Evolutionary conservation across 176 grass and related monocot species (phyloP).

Genomic region (Zea luxurians): DNA sequence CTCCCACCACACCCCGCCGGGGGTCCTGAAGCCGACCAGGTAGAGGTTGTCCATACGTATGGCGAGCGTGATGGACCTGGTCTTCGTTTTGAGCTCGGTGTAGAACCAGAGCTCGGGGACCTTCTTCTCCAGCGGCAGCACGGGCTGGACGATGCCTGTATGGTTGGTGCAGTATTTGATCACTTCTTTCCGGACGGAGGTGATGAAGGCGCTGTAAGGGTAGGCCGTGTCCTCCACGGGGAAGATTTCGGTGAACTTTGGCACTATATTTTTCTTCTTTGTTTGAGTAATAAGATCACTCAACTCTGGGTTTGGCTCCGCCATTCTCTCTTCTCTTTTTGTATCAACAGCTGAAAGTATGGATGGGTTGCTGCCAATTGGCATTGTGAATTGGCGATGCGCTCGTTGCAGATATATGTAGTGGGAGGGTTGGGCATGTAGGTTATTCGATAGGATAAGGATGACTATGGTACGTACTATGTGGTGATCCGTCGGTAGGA

Average conservation of each 20-base stretch:
- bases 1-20: constrained; percentile 13
- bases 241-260: not conserved
- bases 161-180: not conserved
- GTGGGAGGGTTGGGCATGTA: not conserved
- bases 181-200: not conserved
- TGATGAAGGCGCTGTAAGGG: not conserved
- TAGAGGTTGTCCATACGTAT: constrained; percentile 28
- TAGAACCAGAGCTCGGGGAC: not conserved
- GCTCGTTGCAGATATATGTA: not conserved
- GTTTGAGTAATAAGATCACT: not conserved
- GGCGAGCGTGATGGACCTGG: not conserved
- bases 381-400: not conserved
- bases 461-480: no score
- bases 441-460: not conserved
- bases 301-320: not conserved
- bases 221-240: not conserved
- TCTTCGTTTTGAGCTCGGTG: not conserved
- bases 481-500: no score
- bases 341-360: not conserved
- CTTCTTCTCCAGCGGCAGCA: constrained; percentile 16
- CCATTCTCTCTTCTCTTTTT: not conserved
- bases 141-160: not conserved
- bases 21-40: constrained; percentile 32
- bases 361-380: not conserved
- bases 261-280: not conserved